Evolutionary conservation across 352 stramenopile genomes (phyloP), one percentile per base, ranked within the genome.

Genomic region (Globisporangium canariense): DNA sequence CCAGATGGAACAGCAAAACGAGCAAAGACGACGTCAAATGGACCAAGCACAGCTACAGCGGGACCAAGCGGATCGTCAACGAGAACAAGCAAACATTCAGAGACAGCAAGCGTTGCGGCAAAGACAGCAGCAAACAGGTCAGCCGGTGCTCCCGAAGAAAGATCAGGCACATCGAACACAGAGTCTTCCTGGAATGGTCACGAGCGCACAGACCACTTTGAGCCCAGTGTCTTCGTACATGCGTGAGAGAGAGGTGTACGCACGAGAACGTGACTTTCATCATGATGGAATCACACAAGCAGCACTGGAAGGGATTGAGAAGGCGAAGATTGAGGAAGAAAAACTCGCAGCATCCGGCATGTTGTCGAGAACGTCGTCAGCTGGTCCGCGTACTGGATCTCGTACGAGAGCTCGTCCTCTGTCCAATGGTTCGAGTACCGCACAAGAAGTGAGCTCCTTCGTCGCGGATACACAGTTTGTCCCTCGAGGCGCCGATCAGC

Each of bases 221-320:
- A 61, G 43, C 18, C 61, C 61, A 28, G 25, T 30, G 28, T 61
- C 41, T 20, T 20, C 61, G 32, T 66, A 66, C 55, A 45, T 55
- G 41, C 61, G 61, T 22, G 61, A 66, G 28, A 34, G 16, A 11
- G 61, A 54, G 32, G 61, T 56, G 41, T 66, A 61, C n/a, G 46
- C 34, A 25, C 47, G 54, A 20, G 61, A 66, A 16, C 61, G 46
- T 16, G 61, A 66, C 41, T 61, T 47, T 22, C 41, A 66, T 16
- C 61, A 57, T 28, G 61, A 60, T 13, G 52, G 28, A 22, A 66
- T 66, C 13, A 52, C 41, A 1, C 61, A 61, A 8, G 61, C 61
- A 18, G 61, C 41, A 20, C 61, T 47, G 16, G 61, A 66, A 32
- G 61, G 61, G 1, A 61, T 66, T 18, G 61, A 60, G 11, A 51